Percentiles rank a stretch among this genome's conserved stretches.
Evolutionary conservation across 495 filamentous ascomycete genomes (phyloP).

Genomic region (Penicillium arizonense): DNA sequence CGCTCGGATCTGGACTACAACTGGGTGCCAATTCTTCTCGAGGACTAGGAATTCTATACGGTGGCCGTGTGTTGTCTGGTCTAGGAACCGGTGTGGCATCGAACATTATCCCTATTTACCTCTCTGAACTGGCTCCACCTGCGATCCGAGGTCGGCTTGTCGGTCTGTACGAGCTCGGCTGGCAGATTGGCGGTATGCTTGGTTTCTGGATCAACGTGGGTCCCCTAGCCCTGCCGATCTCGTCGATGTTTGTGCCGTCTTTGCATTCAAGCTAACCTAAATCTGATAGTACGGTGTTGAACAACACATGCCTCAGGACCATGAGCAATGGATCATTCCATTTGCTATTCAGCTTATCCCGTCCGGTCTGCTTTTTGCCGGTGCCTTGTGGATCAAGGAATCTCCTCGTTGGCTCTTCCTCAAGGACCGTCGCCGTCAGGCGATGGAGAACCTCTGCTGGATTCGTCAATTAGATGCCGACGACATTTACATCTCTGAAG

Average conservation of each 20-base stretch:
- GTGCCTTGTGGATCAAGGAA: constrained; percentile 49
- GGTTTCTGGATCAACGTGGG: constrained; percentile 69
- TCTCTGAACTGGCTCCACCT: constrained; percentile 74
- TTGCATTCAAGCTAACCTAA: constrained; percentile 12
- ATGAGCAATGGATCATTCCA: constrained; percentile 56
- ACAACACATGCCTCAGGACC: constrained; percentile 26
- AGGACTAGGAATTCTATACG: constrained; percentile 63
- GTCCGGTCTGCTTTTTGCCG: constrained; percentile 44
- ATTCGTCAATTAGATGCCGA: constrained; percentile 57
- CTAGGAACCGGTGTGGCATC: constrained; percentile 75
- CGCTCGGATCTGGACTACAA: constrained; percentile 63
- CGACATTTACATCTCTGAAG: constrained; percentile 66
- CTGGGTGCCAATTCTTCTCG: constrained; percentile 54
- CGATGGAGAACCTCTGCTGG: constrained; percentile 60
- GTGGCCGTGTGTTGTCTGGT: constrained; percentile 69
- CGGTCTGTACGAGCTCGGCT: constrained; percentile 70
- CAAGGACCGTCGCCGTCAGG: constrained; percentile 48
- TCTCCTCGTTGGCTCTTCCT: constrained; percentile 58
- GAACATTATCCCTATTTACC: constrained; percentile 74
- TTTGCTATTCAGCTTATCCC: constrained; percentile 56
- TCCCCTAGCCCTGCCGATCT: constrained; percentile 2
- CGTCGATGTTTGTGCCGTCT: neutral
- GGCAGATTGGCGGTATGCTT: constrained; percentile 71
- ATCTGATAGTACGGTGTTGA: constrained; percentile 35
- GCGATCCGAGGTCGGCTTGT: constrained; percentile 78